Evolutionary conservation across 1,284 basidiomycete species (phyloP), one percentile per base, ranked within the genome.

Genomic region (Leucoagaricus sp.): DNA sequence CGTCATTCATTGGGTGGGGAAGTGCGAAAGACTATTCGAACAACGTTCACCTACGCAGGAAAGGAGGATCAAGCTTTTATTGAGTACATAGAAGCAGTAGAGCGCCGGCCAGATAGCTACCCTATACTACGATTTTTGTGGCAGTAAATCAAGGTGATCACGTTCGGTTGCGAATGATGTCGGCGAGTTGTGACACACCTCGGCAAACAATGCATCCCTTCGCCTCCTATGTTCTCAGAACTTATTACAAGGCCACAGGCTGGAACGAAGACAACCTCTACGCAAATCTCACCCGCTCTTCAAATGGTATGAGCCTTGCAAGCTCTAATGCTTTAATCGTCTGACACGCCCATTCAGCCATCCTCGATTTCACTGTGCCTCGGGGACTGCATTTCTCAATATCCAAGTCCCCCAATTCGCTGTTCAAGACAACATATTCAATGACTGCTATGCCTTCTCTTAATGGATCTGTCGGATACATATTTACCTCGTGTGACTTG

Each of bases 191-290:
- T 51, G 53, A 51, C 53, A 44, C 26, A 15, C 33, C 17, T 13
- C 25, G 15, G 26, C 17, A 21, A 28, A 19, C n/a, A 17, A 91
- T 93, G 89, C 87, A 91, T 72, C 87, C 90, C 7, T 94, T 94
- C 68, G 87, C 91, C 25, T 85, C 92, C 10, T 93, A 95, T 75
- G 89, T 98, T 51, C 79, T 98, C 44, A 86, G 90, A 61, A 89
- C 82, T 69, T 98, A 97, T 74, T 95, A 95, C 76, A 83, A 85
- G 61, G 87, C 87, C 12, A 97, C 94, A 41, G 92, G 92, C 60
- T 98, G 96, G 96, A 96, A 96, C 67, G 93, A 96, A 70, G 94
- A 98, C 73, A 96, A 96, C 68, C 81, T 96, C 6, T 98, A 95
- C 68, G 87, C 91, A 4, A 93, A 96, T 65, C 70, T 98, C 34